phyloP scores from a whole-genome alignment of 2,329 filamentous ascomycete species.

The Chalaropsis thielavioides region DNA sequence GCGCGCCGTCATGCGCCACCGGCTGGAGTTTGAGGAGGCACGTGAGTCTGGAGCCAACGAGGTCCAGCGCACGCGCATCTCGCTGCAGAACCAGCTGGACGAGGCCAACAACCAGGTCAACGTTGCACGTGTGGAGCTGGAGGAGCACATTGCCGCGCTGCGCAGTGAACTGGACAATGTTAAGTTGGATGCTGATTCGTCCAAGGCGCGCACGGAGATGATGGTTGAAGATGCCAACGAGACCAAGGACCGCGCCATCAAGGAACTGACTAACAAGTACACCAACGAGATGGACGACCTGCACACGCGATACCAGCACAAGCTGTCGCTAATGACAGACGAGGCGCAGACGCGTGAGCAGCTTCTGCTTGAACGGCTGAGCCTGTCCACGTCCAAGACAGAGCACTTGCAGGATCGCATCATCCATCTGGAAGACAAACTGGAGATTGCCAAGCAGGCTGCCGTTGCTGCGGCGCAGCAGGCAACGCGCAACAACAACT shows the following conservation, averaged over 20 bases:
- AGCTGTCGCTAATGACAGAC: constrained; percentile 58
- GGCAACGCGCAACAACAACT: constrained; percentile 41
- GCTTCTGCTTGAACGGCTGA: constrained; percentile 66
- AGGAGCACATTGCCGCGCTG: constrained; percentile 59
- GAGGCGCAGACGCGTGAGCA: constrained; percentile 69
- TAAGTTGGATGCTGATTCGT: constrained; percentile 64
- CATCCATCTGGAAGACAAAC: constrained; percentile 71
- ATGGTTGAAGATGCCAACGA: constrained; percentile 67
- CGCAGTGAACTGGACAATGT: constrained; percentile 64
- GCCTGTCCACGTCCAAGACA: constrained; percentile 68
- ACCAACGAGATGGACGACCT: constrained; percentile 60
- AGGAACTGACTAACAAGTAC: constrained; percentile 42
- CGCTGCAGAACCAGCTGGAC: constrained; percentile 71
- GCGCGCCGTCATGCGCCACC: constrained; percentile 50
- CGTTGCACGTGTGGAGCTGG: constrained; percentile 64
- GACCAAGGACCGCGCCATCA: constrained; percentile 44
- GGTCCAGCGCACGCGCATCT: constrained; percentile 62
- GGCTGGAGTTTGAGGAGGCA: constrained; percentile 74
- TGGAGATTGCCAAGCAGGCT: constrained; percentile 78
- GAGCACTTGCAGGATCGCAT: constrained; percentile 79
- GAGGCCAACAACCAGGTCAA: constrained; percentile 76
- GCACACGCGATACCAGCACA: constrained; percentile 58
- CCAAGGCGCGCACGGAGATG: constrained; percentile 68
- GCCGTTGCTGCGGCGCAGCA: constrained; percentile 70
- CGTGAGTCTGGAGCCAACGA: constrained; percentile 66